Evolutionary conservation across 1,139 yeast species (phyloP).

Genomic region (Pneumocystis carinii): DNA sequence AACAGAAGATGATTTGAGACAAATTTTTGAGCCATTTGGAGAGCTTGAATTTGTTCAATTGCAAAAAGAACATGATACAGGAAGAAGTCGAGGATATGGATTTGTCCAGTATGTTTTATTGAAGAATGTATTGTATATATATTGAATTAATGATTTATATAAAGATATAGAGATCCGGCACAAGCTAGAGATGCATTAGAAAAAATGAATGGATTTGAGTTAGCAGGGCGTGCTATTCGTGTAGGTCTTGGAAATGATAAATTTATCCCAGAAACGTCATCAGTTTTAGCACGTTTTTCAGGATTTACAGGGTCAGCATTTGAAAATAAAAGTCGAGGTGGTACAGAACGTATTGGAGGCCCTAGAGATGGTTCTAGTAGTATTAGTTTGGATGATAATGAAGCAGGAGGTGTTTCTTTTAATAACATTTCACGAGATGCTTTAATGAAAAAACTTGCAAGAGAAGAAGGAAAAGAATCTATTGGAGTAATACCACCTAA

Average conservation of each 20-base stretch:
- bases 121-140: neutral
- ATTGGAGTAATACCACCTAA: neutral
- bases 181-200: constrained; percentile 23
- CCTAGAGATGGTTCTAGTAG: constrained; percentile 9
- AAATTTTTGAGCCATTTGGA: constrained; percentile 25
- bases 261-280: constrained; percentile 11
- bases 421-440: constrained; percentile 21
- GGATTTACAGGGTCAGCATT: neutral
- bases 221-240: constrained; percentile 24
- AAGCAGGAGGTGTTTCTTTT: constrained; percentile 19
- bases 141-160: neutral
- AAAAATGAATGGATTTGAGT: constrained; percentile 24
- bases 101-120: constrained; percentile 20
- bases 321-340: constrained; percentile 8
- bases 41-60: constrained; percentile 21
- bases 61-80: constrained; percentile 24
- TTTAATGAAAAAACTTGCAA: constrained; percentile 24
- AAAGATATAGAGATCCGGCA: constrained; percentile 17
- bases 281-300: constrained; percentile 10
- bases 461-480: constrained; percentile 21
- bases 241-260: constrained; percentile 24
- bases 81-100: constrained; percentile 25
- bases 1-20: constrained; percentile 23
- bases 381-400: constrained; percentile 19
- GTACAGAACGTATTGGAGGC: constrained; percentile 6